Conservation (phyloP, 495 filamentous ascomycete species). For the Parathielavia hyrcaniae region DNA sequence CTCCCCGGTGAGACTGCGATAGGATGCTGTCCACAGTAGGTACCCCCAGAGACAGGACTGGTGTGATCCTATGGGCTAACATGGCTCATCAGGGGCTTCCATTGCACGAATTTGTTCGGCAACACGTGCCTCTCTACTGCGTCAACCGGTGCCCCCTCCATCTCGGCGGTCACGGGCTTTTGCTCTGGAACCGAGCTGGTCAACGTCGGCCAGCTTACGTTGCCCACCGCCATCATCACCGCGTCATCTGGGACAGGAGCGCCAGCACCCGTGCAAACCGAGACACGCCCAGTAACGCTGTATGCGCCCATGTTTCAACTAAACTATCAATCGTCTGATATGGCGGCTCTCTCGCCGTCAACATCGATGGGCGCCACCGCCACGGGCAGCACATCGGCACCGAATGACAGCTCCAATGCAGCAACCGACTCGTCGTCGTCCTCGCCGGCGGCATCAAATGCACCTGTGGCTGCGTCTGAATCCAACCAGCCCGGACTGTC, state of each 20-base stretch:
- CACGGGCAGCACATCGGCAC: not conserved
- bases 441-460: not conserved
- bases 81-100: not conserved
- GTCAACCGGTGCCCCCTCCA: not conserved
- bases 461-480: not conserved
- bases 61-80: not conserved
- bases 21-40: slow-evolving; percentile 24
- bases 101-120: not conserved
- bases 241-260: not conserved
- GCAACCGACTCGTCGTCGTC: not conserved
- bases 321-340: slow-evolving; percentile 6
- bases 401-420: not conserved
- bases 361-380: not conserved
- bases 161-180: not conserved
- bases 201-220: not conserved
- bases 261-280: not conserved
- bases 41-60: not conserved
- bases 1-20: slow-evolving; percentile 20
- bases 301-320: slow-evolving; percentile 11
- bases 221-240: not conserved
- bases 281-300: not conserved
- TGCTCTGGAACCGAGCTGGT: not conserved
- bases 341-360: not conserved
- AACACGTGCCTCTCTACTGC: slow-evolving; percentile 3
- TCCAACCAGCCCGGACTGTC: not conserved